These are phyloP conservation scores for Fraxinus quadrangulata DNA, from an alignment of 257 asterid genomes.

Conservation along the genomic window DNA sequence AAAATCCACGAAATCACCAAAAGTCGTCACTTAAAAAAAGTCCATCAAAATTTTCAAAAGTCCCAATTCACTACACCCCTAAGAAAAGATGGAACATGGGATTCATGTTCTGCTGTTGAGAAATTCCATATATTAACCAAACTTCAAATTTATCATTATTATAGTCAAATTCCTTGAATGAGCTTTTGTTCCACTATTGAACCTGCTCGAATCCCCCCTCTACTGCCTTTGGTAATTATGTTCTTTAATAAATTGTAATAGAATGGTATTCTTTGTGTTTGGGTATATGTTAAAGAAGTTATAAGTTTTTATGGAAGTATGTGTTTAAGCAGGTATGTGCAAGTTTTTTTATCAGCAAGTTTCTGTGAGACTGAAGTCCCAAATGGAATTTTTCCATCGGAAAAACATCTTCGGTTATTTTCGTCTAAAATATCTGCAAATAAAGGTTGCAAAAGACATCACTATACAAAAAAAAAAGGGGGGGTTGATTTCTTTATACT, in stretches of 20 bases:
- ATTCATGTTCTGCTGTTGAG: not conserved
- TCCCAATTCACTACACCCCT: too few species aligned
- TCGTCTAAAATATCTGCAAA: not conserved
- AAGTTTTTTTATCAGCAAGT: not conserved
- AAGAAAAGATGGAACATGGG: not conserved
- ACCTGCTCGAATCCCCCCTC: not conserved
- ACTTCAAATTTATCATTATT: not conserved
- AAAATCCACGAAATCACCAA: too few species aligned
- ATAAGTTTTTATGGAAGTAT: slow-evolving; percentile 5
- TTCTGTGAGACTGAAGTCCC: slow-evolving; percentile 2
- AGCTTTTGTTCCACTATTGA: not conserved
- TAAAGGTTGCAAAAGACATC: slow-evolving; percentile 20
- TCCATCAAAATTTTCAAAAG: too few species aligned
- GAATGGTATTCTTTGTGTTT: not conserved
- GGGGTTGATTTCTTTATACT: not conserved
- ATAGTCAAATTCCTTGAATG: not conserved
- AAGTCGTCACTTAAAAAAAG: too few species aligned
- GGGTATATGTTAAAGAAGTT: not conserved
- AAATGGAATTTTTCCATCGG: not conserved
- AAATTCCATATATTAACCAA: not conserved
- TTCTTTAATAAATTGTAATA: not conserved
- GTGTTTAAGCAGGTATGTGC: slow-evolving; percentile 5
- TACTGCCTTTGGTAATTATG: not conserved
- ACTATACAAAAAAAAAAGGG: not conserved
- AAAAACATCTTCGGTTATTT: slow-evolving; percentile 1